A percentile compares a stretch with the other conserved stretches of the same genome.
phyloP scores from a whole-genome alignment of 2,329 filamentous ascomycete genomes.

The Aspergillus neotritici region DNA sequence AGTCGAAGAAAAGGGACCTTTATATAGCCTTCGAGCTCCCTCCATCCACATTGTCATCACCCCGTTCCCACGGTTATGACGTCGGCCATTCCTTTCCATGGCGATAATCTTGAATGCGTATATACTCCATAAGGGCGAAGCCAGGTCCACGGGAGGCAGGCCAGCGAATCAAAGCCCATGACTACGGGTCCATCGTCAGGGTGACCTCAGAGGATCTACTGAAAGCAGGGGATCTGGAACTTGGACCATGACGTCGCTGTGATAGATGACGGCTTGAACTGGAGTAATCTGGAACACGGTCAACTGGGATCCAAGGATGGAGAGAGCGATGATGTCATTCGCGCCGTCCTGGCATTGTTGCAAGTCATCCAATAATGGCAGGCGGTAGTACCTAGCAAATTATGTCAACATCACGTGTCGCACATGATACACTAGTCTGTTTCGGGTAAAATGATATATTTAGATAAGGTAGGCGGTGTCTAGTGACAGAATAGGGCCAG shows the following conservation, averaged over 20 bases:
- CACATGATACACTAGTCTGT: neutral
- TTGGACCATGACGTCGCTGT: conserved; percentile 12
- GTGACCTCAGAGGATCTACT: no score
- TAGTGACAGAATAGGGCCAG: conserved; percentile 1
- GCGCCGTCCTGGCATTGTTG: neutral
- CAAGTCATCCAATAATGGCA: neutral
- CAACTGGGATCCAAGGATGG: neutral
- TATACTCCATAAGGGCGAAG: no score
- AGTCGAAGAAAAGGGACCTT: no score
- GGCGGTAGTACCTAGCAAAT: conserved; percentile 1
- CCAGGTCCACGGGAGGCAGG: no score
- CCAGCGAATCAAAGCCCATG: no score
- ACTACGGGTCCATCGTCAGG: neutral
- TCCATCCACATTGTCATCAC: no score
- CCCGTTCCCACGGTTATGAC: no score
- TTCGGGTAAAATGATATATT: neutral
- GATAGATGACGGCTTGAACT: neutral
- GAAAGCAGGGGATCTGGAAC: neutral
- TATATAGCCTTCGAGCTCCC: no score
- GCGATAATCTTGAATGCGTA: no score
- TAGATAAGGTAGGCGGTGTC: conserved; percentile 8
- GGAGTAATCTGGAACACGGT: conserved; percentile 1
- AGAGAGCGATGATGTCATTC: neutral
- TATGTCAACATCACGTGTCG: neutral
- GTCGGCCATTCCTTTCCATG: no score